Percentiles rank a stretch among this genome's conserved stretches.
Conservation (phyloP, 1,139 yeast species). For the Zhuliangozyma parablackwelliae region DNA sequence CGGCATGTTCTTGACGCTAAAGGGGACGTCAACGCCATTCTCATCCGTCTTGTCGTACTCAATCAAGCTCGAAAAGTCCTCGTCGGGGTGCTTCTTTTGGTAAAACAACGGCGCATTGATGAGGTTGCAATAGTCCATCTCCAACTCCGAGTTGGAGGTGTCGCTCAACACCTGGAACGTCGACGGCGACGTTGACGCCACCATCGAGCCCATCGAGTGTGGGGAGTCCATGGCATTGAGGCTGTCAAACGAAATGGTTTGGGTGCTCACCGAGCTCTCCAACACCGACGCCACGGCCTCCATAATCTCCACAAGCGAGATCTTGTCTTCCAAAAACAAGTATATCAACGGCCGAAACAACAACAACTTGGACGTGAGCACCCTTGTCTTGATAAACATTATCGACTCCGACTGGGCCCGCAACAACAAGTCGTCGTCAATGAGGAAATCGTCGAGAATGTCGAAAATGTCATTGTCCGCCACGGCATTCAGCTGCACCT, state of each 20-base stretch:
- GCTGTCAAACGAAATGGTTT: not conserved
- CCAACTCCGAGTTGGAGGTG: constrained; percentile 12
- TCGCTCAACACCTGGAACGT: too few relatives aligned
- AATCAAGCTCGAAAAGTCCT: constrained; percentile 29
- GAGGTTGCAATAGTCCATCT: constrained; percentile 21
- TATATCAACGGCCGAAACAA: constrained; percentile 35
- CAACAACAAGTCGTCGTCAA: constrained; percentile 32
- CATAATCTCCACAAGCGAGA: constrained; percentile 21
- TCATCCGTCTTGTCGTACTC: constrained; percentile 9
- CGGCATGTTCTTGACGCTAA: constrained; percentile 13
- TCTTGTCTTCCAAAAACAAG: constrained; percentile 29
- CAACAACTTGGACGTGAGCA: constrained; percentile 29
- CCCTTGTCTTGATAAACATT: constrained; percentile 38
- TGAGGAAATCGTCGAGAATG: constrained; percentile 29
- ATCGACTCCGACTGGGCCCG: constrained; percentile 37
- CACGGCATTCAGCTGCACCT: constrained; percentile 10
- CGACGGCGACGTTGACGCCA: too few relatives aligned
- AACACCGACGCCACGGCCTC: constrained; percentile 21
- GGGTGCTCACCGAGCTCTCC: constrained; percentile 1
- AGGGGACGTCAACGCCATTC: constrained; percentile 10
- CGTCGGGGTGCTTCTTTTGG: constrained; percentile 26
- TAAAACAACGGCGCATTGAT: constrained; percentile 28
- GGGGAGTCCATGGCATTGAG: not conserved
- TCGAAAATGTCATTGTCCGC: constrained; percentile 16
- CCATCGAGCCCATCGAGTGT: not conserved